These are phyloP conservation scores for Coccomyxa subellipsoidea DNA, from an alignment of 163 green algal species.

Conservation along the genomic window DNA sequence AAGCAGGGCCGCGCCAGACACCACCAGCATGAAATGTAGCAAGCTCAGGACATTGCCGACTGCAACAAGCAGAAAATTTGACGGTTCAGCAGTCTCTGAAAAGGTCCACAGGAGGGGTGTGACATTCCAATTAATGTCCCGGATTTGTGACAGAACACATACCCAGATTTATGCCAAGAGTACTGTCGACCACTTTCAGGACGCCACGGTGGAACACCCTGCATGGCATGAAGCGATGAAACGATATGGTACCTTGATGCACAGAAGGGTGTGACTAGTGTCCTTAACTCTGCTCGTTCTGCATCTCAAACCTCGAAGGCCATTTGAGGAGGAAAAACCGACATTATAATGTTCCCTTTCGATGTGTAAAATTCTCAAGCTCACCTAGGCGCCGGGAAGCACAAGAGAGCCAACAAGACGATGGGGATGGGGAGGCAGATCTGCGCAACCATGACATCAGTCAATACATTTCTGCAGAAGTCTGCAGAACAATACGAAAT, in stretches of 20 bases:
- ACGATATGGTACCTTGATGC: background rate
- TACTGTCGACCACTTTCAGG: constrained; percentile 27
- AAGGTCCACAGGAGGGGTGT: too few relatives aligned
- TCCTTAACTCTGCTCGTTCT: too few relatives aligned
- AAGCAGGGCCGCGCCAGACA: constrained; percentile 24
- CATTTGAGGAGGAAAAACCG: too few relatives aligned
- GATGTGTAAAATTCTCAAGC: background rate
- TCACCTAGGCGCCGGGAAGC: constrained; percentile 23
- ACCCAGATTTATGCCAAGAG: constrained; percentile 28
- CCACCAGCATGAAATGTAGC: constrained; percentile 32
- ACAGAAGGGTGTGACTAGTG: too few relatives aligned
- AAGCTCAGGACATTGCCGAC: constrained; percentile 10
- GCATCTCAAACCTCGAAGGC: too few relatives aligned
- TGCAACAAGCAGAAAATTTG: constrained; percentile 7
- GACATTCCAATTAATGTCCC: too few relatives aligned
- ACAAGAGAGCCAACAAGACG: constrained; percentile 25
- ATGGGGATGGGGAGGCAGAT: constrained; percentile 29
- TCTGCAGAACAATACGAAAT: background rate
- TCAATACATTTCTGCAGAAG: background rate
- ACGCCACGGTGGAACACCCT: constrained; percentile 26
- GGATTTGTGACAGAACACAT: background rate
- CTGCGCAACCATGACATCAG: background rate
- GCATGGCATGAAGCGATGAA: too few relatives aligned
- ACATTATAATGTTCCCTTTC: background rate
- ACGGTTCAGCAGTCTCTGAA: too few relatives aligned